Evolutionary conservation across 495 filamentous ascomycete genomes (phyloP), one percentile per base, ranked within the genome.

Genomic region (Talaromyces thailandensis): DNA sequence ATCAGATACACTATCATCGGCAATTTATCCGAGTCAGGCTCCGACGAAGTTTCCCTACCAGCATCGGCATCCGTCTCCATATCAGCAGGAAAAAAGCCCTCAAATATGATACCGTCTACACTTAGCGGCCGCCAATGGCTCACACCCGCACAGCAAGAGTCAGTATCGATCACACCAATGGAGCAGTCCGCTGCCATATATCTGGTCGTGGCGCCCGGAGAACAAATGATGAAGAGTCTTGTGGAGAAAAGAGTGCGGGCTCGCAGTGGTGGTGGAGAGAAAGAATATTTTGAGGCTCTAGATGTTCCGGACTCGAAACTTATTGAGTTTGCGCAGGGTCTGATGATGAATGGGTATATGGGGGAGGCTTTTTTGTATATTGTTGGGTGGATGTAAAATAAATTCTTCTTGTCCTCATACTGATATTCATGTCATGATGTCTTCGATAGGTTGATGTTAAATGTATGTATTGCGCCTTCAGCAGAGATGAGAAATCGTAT

Each of bases 341-440:
- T 72, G n/a, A 51, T 66, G 23, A 55, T 72, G 11, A 65, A 64
- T 9, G 70, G 68, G 32, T 69, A 70, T 52, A 45, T 70, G 31
- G 68, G 64, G 1, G 66, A 72, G 51, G 65, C 64, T 18, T 70
- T 74, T 16, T 70, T 71, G 68, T 72, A 74, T 66, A 67, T 74
- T 58, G 53, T 74, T 63, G 71, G 71, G 63, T 73, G 71, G 71
- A 66, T 61, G 45, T 73, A 66, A 52, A 52, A n/a, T 45, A 11
- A 4, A 21, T 26, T 31, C 26, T 25, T 57, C 26, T 24, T 18
- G 35, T 57, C 29, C 4, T 6, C 5, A 18, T 25, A 35, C 8
- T 35, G 28, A 21, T 18, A 16, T 18, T 57, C 26, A n/a, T 25
- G 14, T 6, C 28, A 40, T 40, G 2, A 16, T 4, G 16, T 40